Evolutionary conservation across 192 early-diverging fungal species (phyloP).

Genomic region (Phycomyces blakesleeanus): DNA sequence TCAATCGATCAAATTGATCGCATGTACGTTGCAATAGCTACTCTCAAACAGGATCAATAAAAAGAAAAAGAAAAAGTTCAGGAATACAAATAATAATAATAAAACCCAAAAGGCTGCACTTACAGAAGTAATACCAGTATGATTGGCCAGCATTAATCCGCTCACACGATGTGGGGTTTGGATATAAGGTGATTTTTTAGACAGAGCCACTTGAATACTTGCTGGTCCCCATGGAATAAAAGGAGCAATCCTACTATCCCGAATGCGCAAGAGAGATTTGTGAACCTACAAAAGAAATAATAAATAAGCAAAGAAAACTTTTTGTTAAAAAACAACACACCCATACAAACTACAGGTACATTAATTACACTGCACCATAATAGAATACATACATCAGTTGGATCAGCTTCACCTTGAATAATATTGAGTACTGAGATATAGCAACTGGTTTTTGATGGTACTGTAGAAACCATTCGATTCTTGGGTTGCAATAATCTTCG

Average conservation of each 20-base stretch:
- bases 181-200: constrained; percentile 89
- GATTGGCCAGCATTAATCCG: constrained; percentile 98
- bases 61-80: too few relatives aligned
- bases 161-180: constrained; percentile 90
- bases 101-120: too few relatives aligned
- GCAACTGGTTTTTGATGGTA: constrained; percentile 86
- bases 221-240: constrained; percentile 99
- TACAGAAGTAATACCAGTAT: constrained; percentile 87
- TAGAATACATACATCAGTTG: constrained; percentile 84
- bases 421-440: constrained; percentile 98
- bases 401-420: constrained; percentile 98
- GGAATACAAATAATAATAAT: too few relatives aligned
- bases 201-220: constrained; percentile 96
- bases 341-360: neutral
- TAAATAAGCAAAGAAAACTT: too few relatives aligned
- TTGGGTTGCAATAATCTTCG: constrained; percentile 92
- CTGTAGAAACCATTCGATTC: constrained; percentile 96
- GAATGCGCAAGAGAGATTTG: constrained; percentile 92
- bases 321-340: too few relatives aligned
- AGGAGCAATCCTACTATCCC: constrained; percentile 88
- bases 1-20: constrained; percentile 90
- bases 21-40: constrained; percentile 88
- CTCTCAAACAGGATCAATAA: too few relatives aligned
- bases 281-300: constrained; percentile 68
- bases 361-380: too few relatives aligned